Evolutionary conservation across 768 basidiomycete species (phyloP), one percentile per base, ranked within the genome.

Genomic region (Agrocybe chaxingu): DNA sequence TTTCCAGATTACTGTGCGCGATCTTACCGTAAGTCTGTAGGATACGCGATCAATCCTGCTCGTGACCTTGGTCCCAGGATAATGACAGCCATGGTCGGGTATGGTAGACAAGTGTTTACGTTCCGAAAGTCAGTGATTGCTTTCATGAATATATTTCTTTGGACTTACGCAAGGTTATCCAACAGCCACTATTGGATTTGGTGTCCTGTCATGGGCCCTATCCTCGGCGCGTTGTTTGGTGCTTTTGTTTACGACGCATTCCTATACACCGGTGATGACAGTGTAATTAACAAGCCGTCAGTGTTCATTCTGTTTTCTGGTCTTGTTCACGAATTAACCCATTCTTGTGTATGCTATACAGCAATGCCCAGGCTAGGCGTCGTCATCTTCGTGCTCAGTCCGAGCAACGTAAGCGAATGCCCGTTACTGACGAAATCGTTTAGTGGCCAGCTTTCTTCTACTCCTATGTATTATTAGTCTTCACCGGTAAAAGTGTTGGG

Each of bases 21-120:
- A 18, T 24, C 9, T 35, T 34, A 47, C 12, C 31, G n/a, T 24
- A 35, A 47, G 31, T 31, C 19, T 40, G 32, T 52, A 77, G 82
- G 78, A 41, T 83, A 73, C 54, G 80, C 85, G 4, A 67, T 87
- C 45, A 87, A 87, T 56, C 86, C 86, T 36, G 84, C 86, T 31
- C 81, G 87, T 58, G 86, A 88, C 66, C 67, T 88, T 29, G 86
- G 87, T 4, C 86, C 86, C 1, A 75, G 86, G 7, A 57, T 88
- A 32, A 63, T 87, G 60, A 86, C 84, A 1, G 76, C 85, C 4
- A 85, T 87, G 81, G 84, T 76, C 6, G 87, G 86, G n/a, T 89
- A 86, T 56, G 85, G 85, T 16, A 66, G 64, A 59, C 70, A 73
- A 36, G 80, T 75, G 12, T 79, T 70, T 67, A 71, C 69, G 1